Percentiles rank a stretch among this genome's conserved stretches.
These are phyloP conservation scores for Starmera dryadoides DNA, from an alignment of 805 yeast genomes.

Conservation along the genomic window DNA sequence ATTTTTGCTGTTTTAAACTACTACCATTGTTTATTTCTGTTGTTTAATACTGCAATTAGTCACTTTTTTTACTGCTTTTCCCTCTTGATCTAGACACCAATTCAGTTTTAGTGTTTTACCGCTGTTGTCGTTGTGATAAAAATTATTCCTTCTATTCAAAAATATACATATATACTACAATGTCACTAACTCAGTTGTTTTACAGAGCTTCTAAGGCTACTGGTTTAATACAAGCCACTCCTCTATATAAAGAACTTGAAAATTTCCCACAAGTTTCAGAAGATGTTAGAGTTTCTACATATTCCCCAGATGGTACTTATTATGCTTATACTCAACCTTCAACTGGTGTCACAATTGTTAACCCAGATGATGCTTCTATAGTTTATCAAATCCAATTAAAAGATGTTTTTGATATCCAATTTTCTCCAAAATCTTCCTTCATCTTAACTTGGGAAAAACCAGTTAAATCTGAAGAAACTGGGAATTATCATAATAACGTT, in stretches of 20 bases:
- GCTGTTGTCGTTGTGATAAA: no score
- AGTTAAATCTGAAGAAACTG: conserved; percentile 56
- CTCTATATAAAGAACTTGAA: conserved; percentile 23
- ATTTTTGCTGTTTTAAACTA: no score
- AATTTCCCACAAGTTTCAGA: conserved; percentile 21
- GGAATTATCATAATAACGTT: conserved; percentile 75
- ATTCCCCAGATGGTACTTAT: conserved; percentile 59
- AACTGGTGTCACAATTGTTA: conserved; percentile 44
- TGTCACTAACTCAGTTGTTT: conserved; percentile 18
- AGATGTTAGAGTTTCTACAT: conserved; percentile 57
- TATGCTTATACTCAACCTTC: conserved; percentile 71
- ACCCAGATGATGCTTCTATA: conserved; percentile 44
- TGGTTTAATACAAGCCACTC: conserved; percentile 44
- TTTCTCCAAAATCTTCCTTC: conserved; percentile 83
- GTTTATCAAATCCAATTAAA: conserved; percentile 42
- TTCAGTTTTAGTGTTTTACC: no score
- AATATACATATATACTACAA: neutral
- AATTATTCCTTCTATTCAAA: no score
- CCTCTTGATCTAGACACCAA: no score
- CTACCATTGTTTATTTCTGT: no score
- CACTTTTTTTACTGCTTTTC: no score
- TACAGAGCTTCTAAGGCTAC: conserved; percentile 49
- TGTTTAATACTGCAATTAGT: no score
- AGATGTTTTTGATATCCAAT: conserved; percentile 75
- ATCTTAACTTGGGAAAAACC: conserved; percentile 91